Conservation (phyloP, 2,329 filamentous ascomycete genomes). For the Dactylonectria macrodidyma region DNA sequence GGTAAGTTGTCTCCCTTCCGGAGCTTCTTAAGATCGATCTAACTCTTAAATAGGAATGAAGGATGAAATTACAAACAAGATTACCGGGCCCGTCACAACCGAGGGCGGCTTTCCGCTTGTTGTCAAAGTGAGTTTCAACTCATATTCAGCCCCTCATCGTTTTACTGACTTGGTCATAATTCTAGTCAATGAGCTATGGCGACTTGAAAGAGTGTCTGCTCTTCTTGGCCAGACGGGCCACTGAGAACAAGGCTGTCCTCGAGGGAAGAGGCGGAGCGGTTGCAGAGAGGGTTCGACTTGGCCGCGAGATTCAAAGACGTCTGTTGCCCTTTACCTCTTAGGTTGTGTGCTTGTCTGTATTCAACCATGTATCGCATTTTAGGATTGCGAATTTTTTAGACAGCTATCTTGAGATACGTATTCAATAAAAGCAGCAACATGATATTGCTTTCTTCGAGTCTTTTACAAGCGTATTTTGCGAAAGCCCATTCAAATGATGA, state of each 20-base stretch:
- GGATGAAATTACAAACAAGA: constrained; percentile 36
- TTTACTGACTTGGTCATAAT: no score
- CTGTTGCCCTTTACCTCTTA: constrained; percentile 16
- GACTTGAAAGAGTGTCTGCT: constrained; percentile 37
- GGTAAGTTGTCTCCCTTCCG: constrained; percentile 1
- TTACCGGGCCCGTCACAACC: constrained; percentile 28
- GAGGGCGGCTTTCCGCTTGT: constrained; percentile 33
- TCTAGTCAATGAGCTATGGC: constrained; percentile 38
- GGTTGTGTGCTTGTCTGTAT: neutral
- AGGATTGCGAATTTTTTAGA: no score
- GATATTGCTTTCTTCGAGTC: no score
- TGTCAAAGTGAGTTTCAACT: constrained; percentile 31
- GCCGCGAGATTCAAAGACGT: constrained; percentile 29
- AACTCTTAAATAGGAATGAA: constrained; percentile 33
- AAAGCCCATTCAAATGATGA: no score
- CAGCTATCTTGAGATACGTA: no score
- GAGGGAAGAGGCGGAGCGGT: constrained; percentile 37
- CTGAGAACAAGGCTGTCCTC: constrained; percentile 38
- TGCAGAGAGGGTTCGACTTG: constrained; percentile 33
- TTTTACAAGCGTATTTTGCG: no score
- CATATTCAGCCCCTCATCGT: neutral
- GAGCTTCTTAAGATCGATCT: neutral
- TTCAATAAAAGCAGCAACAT: no score
- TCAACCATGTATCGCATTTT: no score
- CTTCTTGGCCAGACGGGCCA: constrained; percentile 34